Percentiles rank a stretch among this genome's conserved stretches.
Evolutionary conservation across 2,329 filamentous ascomycete genomes (phyloP).

Genomic region (Aspergillus japonicus): DNA sequence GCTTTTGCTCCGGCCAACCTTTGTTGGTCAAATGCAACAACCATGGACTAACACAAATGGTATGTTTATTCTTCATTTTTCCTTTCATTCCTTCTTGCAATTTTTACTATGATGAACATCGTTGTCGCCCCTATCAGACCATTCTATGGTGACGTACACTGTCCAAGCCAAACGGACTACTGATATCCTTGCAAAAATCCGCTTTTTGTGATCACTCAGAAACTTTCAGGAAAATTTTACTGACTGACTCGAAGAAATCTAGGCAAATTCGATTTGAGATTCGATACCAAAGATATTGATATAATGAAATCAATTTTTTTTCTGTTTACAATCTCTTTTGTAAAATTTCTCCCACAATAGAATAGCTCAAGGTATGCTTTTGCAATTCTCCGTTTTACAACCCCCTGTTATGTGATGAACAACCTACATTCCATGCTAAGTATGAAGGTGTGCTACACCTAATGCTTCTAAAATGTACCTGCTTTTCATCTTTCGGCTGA

Average conservation of each 20-base stretch:
- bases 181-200: constrained; percentile 38
- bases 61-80: constrained; percentile 24
- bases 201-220: constrained; percentile 11
- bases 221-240: constrained; percentile 16
- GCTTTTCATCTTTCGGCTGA: constrained; percentile 68
- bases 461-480: constrained; percentile 58
- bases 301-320: not conserved
- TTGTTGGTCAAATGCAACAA: constrained; percentile 2
- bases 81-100: constrained; percentile 1
- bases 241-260: constrained; percentile 26
- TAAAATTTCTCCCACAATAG: not conserved
- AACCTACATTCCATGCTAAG: constrained; percentile 63
- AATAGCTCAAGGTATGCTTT: constrained; percentile 24
- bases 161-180: constrained; percentile 63
- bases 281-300: not conserved
- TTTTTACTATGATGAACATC: constrained; percentile 54
- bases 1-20: not conserved
- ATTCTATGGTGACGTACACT: constrained; percentile 59
- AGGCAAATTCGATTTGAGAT: not conserved
- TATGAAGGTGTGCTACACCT: constrained; percentile 53
- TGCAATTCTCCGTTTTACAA: constrained; percentile 17
- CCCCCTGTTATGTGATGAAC: constrained; percentile 50
- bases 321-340: not conserved
- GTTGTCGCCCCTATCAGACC: constrained; percentile 65
- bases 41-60: constrained; percentile 21